Evolutionary conservation across 352 stramenopile species (phyloP), one percentile per base, ranked within the genome.

Genomic region (Ophiocytium majus): DNA sequence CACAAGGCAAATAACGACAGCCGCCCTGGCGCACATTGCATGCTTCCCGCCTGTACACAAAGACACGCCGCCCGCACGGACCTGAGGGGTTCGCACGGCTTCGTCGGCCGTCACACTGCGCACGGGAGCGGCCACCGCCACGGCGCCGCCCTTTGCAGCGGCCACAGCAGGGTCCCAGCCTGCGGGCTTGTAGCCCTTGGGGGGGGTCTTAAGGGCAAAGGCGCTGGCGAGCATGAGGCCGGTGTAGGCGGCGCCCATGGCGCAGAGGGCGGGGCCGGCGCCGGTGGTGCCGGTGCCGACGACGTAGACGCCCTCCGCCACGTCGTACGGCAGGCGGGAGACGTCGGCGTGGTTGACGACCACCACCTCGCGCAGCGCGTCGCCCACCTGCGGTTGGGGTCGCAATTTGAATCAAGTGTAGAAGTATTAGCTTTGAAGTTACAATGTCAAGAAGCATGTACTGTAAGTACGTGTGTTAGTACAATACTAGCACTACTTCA

Each of bases 221-320:
- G 90, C 81, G 17, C 64, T 87, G 5, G 89, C 83, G 10, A 90
- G 66, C 87, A 92, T 92, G 17, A 89, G 79, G n/a, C 63, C 63
- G 28, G 83, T 82, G 75, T 92, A 92, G 32, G 86, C 71, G 31
- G 78, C 57, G 37, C 85, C 85, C 43, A 74, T 87, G 76, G 87
- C 74, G n/a, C 79, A 66, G 34, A 92, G 86, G n/a, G 89, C 88
- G 34, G 91, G 83, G 28, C 85, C 88, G n/a, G 88, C 89, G 33
- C 90, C 90, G 1, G 90, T 92, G 31, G 78, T 88, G 0, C 90
- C 90, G 14, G 82, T 91, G 10, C 90, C 90, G 0, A 92, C 90
- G 0, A 91, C 84, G 76, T 91, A 91, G 14, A 92, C 80, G 0
- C 90, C 84, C 35, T 92, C 90, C 0, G 82, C 76, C 79, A 92